A percentile compares a stretch with the other conserved stretches of the same genome.
Conservation (phyloP, 2,329 filamentous ascomycete species). For the Dryadomyces quercivorus region DNA sequence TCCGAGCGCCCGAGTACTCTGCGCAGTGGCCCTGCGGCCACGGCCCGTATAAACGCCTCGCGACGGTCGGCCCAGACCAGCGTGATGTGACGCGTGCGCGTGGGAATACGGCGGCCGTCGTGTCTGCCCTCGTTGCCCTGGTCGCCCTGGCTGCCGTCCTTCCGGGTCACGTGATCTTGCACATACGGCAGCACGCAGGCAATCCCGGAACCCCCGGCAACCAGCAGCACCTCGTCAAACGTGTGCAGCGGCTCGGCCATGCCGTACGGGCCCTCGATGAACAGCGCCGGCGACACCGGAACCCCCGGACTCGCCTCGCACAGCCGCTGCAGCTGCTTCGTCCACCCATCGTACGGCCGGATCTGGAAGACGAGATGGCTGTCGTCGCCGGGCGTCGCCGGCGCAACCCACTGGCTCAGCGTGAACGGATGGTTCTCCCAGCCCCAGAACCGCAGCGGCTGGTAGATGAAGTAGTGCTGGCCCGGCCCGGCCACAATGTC, state of each 20-base stretch:
- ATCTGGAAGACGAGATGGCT: constrained; percentile 10
- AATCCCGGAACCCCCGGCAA: constrained; percentile 13
- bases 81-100: constrained; percentile 8
- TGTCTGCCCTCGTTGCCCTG: too few relatives aligned
- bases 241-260: constrained; percentile 7
- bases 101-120: constrained; percentile 1
- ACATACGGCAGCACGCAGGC: constrained; percentile 11
- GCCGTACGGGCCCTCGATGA: constrained; percentile 14
- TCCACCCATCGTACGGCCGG: constrained; percentile 13
- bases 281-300: constrained; percentile 1
- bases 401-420: constrained; percentile 17
- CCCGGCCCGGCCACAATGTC: constrained; percentile 21
- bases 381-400: background rate
- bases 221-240: constrained; percentile 11
- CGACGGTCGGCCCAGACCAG: constrained; percentile 11
- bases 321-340: constrained; percentile 7
- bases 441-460: constrained; percentile 24
- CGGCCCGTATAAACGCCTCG: constrained; percentile 3
- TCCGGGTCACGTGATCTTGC: constrained; percentile 9
- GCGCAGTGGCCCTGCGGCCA: constrained; percentile 2
- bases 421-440: constrained; percentile 42
- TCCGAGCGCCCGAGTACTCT: constrained; percentile 4
- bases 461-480: constrained; percentile 32
- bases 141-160: background rate
- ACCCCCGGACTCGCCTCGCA: constrained; percentile 6